Conservation (phyloP, 73 alveolate species). For the Paramecium caudatum region DNA sequence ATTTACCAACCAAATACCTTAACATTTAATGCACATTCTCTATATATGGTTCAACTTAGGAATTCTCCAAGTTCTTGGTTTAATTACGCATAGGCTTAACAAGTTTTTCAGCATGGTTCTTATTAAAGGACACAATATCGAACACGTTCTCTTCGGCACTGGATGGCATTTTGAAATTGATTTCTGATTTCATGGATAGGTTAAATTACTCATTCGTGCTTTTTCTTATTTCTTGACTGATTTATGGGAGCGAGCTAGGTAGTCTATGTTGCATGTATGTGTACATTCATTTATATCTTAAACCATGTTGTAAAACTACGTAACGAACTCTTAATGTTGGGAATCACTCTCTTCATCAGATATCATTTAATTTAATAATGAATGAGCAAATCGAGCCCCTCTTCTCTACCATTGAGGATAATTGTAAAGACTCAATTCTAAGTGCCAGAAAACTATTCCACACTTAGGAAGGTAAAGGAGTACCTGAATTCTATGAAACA, state of each 20-base stretch:
- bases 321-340: conserved; percentile 13
- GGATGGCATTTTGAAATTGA: conserved; percentile 26
- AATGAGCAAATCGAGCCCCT: conserved; percentile 6
- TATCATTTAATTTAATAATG: neutral
- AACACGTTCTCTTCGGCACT: neutral
- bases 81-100: conserved; percentile 41
- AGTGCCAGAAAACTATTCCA: conserved; percentile 59
- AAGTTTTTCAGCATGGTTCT: conserved; percentile 31
- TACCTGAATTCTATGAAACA: conserved; percentile 72
- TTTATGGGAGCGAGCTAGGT: neutral
- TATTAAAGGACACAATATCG: conserved; percentile 34
- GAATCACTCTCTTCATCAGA: conserved; percentile 23
- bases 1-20: neutral
- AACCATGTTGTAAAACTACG: neutral
- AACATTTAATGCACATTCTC: neutral
- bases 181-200: neutral
- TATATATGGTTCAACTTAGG: conserved; percentile 27
- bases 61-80: conserved; percentile 9
- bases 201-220: conserved; percentile 16
- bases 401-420: conserved; percentile 30
- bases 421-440: conserved; percentile 61
- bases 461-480: conserved; percentile 54
- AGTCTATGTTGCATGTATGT: neutral
- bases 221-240: neutral
- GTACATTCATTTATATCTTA: conserved; percentile 33